Evolutionary conservation across 2,329 filamentous ascomycete genomes (phyloP).

Genomic region (Ophiostoma himal-ulmi): DNA sequence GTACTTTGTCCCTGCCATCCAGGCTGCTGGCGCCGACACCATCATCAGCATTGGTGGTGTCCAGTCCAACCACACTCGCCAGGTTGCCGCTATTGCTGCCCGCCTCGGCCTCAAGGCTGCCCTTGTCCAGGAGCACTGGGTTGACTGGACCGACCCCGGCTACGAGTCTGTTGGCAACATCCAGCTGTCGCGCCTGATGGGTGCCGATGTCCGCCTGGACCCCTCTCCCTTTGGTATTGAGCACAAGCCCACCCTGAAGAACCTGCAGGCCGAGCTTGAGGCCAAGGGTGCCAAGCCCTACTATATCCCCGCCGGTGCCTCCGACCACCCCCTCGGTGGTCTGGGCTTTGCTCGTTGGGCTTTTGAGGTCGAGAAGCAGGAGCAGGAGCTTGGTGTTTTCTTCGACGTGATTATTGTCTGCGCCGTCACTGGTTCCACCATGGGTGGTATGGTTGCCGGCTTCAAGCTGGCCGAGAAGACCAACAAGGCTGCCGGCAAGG

Average conservation of each 20-base stretch:
- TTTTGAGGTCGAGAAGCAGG: constrained; percentile 61
- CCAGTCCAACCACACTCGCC: constrained; percentile 65
- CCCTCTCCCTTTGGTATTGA: constrained; percentile 59
- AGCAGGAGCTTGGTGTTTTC: constrained; percentile 54
- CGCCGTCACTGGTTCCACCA: constrained; percentile 64
- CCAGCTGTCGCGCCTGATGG: constrained; percentile 63
- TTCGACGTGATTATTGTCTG: constrained; percentile 65
- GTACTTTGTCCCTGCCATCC: constrained; percentile 60
- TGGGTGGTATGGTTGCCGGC: constrained; percentile 66
- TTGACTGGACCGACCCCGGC: constrained; percentile 52
- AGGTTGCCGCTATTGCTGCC: constrained; percentile 58
- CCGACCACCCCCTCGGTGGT: constrained; percentile 63
- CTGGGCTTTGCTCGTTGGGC: constrained; percentile 67
- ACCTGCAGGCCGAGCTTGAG: constrained; percentile 39
- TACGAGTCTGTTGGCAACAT: constrained; percentile 66
- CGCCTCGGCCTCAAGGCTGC: constrained; percentile 51
- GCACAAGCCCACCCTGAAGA: constrained; percentile 58
- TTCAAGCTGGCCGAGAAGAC: constrained; percentile 58
- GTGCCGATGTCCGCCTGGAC: constrained; percentile 57
- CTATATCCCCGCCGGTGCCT: constrained; percentile 66
- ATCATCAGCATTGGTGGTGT: constrained; percentile 62
- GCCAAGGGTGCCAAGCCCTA: constrained; percentile 51
- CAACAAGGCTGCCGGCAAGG: constrained; percentile 15
- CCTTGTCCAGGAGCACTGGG: constrained; percentile 64
- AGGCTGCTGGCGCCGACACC: constrained; percentile 52